Evolutionary conservation across 148 eudicot genomes (phyloP), one percentile per base, ranked within the genome.

Genomic region (Dysphania ambrosioides): DNA sequence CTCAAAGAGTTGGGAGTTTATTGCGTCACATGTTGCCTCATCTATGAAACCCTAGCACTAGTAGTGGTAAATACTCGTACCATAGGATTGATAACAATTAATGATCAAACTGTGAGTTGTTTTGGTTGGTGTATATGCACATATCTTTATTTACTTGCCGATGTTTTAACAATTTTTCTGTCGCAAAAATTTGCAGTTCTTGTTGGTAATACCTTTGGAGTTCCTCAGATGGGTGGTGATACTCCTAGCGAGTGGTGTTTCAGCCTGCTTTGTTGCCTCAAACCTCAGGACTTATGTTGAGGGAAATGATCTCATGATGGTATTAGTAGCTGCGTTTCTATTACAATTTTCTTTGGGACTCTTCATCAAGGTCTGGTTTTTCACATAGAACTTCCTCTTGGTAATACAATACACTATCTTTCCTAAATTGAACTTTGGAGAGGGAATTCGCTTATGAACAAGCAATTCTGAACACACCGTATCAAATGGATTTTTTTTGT

Each of bases 321-420:
- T 92, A 75, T 55, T 85, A 76, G 78, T 82, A 67, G 92, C 97
- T 70, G 96, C 98, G 57, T 92, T 90, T 68, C 65, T 85, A 24
- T 83, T 94, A 84, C 97, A 94, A 79, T 85, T 87, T 79, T 89
- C 85, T 68, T 75, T 94, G 75, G 93, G 93, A 21, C 68, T 91
- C 75, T 94, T 94, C 85, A 86, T 91, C 90, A 94, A 94, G 86
- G 80, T 86, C 78, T 87, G 93, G 90, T 94, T 91, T 73, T 94
- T 94, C 78, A 78, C 86, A 51, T 89, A 79, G 84, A 70, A 35
- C 38, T 66, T 38, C 58, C 49, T 36, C 79, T 63, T 42, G 31
- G 42, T 29, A 58, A 26, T 51, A 8, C 47, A 26, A 10, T 27
- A 23, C 30, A 7, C 16, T 19, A 35, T 53, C 35, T 29, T 41